Conservation (phyloP, 306 rosid genomes). For the Rubus idaeus region DNA sequence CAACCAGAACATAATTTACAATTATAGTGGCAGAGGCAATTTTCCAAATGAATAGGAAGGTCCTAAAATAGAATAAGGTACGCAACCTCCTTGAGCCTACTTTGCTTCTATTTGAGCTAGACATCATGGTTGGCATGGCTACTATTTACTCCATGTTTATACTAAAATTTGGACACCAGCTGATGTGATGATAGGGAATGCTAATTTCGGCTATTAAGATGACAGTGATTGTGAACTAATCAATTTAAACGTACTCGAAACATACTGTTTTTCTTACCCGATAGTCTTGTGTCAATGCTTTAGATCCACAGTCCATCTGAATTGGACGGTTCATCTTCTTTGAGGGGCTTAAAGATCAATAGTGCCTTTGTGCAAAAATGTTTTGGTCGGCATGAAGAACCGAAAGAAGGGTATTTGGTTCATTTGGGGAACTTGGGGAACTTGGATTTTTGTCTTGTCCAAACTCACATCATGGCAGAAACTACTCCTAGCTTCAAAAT, state of each 20-base stretch:
- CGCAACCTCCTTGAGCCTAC: slow-evolving; percentile 11
- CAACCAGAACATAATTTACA: not conserved
- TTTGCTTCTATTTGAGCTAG: slow-evolving; percentile 3
- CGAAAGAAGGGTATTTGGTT: no score
- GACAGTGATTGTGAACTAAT: slow-evolving; percentile 11
- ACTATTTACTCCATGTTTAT: not conserved
- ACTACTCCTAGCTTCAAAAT: no score
- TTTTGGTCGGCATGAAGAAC: no score
- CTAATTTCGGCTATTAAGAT: not conserved
- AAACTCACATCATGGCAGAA: no score
- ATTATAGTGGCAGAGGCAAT: not conserved
- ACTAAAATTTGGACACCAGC: not conserved
- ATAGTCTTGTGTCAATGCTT: not conserved
- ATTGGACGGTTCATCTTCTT: not conserved
- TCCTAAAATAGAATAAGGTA: not conserved
- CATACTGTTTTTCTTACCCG: not conserved
- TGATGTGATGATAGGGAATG: not conserved
- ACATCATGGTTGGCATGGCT: slow-evolving; percentile 9
- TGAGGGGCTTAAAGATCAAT: no score
- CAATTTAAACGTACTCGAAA: not conserved
- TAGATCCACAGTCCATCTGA: not conserved
- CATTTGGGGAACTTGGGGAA: no score
- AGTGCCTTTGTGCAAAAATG: no score
- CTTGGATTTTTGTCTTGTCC: no score
- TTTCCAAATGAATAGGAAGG: not conserved